Conservation (phyloP, 2,329 filamentous ascomycete genomes). For the Magnaporthiopsis incrustans region DNA sequence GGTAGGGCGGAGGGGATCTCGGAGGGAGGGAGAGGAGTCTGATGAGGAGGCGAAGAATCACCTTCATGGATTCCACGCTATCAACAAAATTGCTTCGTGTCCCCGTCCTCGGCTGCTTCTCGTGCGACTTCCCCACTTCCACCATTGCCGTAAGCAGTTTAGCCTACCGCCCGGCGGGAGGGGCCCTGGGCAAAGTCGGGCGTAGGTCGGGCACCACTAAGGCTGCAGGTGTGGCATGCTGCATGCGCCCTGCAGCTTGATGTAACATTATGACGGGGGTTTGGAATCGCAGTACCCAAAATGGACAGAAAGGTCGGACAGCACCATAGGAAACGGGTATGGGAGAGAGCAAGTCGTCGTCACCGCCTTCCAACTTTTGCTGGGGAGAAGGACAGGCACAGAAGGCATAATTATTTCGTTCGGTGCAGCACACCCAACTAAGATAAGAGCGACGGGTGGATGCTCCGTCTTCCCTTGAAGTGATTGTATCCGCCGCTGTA, state of each 20-base stretch:
- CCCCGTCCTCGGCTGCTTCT: neutral
- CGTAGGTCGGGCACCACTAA: neutral
- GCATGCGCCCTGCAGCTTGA: neutral
- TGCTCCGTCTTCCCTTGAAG: no score
- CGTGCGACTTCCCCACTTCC: neutral
- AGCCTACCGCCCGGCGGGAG: neutral
- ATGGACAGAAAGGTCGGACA: neutral
- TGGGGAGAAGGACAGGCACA: no score
- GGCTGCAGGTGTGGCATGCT: neutral
- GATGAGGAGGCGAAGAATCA: neutral
- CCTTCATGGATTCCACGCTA: neutral
- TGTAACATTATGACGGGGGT: neutral
- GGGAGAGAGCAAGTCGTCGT: neutral
- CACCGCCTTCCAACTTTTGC: neutral
- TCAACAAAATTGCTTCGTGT: neutral
- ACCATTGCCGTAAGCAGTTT: neutral
- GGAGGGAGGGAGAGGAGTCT: neutral
- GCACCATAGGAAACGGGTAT: no score
- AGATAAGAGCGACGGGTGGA: no score
- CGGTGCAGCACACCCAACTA: no score
- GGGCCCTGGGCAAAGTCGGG: neutral
- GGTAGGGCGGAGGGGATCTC: no score
- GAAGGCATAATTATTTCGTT: no score
- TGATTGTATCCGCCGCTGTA: no score
- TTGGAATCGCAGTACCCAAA: neutral